Evolutionary conservation across 176 grass and related monocot species (phyloP).

Genomic region (Aegilops tauschii): DNA sequence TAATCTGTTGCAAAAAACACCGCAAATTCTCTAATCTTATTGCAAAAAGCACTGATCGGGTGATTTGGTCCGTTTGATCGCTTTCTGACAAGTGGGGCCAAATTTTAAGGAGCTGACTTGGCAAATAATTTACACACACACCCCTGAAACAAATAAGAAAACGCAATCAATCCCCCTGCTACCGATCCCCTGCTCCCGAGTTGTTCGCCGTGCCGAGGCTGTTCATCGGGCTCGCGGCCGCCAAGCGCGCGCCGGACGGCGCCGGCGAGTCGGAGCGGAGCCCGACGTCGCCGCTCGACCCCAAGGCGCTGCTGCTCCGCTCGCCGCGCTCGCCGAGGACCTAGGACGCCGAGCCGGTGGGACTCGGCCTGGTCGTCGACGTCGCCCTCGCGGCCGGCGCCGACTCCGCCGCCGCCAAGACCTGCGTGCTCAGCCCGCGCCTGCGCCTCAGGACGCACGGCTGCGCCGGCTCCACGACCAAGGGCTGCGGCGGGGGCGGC

Average conservation of each 20-base stretch:
- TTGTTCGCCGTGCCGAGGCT: slow-evolving; percentile 71
- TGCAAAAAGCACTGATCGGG: no score
- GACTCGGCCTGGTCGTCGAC: slow-evolving; percentile 67
- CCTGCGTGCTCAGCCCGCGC: slow-evolving; percentile 47
- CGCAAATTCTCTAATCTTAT: no score
- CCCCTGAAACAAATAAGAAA: no score
- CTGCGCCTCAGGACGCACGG: slow-evolving; percentile 27
- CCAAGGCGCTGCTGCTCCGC: slow-evolving; percentile 57
- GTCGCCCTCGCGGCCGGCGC: slow-evolving; percentile 38
- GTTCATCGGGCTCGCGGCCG: slow-evolving; percentile 62
- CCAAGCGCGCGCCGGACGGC: slow-evolving; percentile 50
- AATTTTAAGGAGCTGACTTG: no score
- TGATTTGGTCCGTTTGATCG: no score
- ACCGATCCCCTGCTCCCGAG: no score
- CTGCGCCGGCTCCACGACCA: slow-evolving; percentile 40
- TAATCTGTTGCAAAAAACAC: no score
- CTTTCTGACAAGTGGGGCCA: no score
- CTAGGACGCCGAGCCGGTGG: slow-evolving; percentile 61
- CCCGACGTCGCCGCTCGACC: slow-evolving; percentile 88
- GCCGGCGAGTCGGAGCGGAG: slow-evolving; percentile 55
- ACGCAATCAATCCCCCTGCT: no score
- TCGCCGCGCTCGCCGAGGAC: slow-evolving; percentile 57
- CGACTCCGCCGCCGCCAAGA: slow-evolving; percentile 7
- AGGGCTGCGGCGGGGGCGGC: slow-evolving; percentile 43
- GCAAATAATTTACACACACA: no score